Evolutionary conservation across 345 rosid species (phyloP), one percentile per base, ranked within the genome.

Genomic region (Salix udensis): DNA sequence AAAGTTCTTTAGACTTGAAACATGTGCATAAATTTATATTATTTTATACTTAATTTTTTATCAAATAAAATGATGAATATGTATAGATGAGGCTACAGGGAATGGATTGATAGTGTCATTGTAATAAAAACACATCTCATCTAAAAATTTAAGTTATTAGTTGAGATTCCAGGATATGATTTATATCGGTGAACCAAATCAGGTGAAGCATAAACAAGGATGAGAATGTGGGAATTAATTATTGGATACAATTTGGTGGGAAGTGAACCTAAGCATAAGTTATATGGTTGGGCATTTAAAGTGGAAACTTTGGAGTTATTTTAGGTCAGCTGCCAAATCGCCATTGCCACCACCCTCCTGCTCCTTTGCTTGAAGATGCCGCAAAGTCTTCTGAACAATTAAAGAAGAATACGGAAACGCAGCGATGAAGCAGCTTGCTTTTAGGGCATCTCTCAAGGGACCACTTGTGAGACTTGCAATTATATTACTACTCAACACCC

Each of bases 281-380:
- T 7, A 9, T 2, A 30, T 18, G 53, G 26, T 16, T 30, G 8
- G 50, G 70, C 44, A 65, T 74, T 74, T 46, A 46, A 74, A 65
- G 58, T 2, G 21, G 28, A 19, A 61, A 42, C 52, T 23, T 0
- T 11, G 15, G 71, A 34, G 36, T 34, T 34, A 34, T 34, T 34
- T 0, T 0, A 34, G 36, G 36, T 34, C 36, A 34, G 36, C 36
- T 40, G 55, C 55, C 55, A 0, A 4, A 5, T 34, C 37, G 37
- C 50, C 16, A 16, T 50, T 2, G n/a, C 19, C 31, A 15, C 68
- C 68, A 18, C 68, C 36, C 19, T 52, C 23, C 14, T 23, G 36
- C 34, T 31, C 37, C 75, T 7, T 30, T 65, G 44, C 62, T 74
- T 74, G 21, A 42, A 62, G 69, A 73, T 1, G 46, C 68, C 68